A percentile compares a stretch with the other conserved stretches of the same genome.
Conservation (phyloP, 148 eudicot genomes). For the Diospyros kaki region DNA sequence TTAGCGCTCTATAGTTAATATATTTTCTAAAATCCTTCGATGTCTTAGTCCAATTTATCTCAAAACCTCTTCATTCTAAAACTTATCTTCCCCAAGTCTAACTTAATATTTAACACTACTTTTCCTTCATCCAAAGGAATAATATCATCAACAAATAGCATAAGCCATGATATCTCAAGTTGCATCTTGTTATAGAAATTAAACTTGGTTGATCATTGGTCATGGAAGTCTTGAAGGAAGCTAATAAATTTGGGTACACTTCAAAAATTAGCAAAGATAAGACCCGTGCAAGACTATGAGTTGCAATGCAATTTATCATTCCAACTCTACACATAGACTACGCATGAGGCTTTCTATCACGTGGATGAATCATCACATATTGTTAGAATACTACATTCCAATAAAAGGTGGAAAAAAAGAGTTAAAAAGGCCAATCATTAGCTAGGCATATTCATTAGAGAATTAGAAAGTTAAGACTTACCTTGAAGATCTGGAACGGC, state of each 20-base stretch:
- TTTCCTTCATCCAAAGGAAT: too few species aligned
- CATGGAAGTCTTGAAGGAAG: background rate
- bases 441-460: background rate
- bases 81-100: too few species aligned
- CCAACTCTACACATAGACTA: background rate
- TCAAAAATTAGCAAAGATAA: background rate
- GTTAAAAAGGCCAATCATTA: background rate
- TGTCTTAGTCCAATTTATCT: too few species aligned
- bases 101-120: too few species aligned
- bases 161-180: background rate
- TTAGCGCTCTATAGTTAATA: too few species aligned
- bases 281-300: background rate
- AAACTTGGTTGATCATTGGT: background rate
- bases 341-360: background rate
- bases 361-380: background rate
- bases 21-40: too few species aligned
- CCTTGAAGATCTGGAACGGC: conserved; percentile 81
- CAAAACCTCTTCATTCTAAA: too few species aligned
- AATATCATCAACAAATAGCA: too few species aligned
- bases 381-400: background rate
- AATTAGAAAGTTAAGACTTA: conserved; percentile 24
- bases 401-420: background rate
- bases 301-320: background rate
- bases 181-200: background rate
- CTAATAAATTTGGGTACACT: background rate